These are phyloP conservation scores for Rhododendron ovatum DNA, from an alignment of 148 eudicot genomes.

Conservation along the genomic window DNA sequence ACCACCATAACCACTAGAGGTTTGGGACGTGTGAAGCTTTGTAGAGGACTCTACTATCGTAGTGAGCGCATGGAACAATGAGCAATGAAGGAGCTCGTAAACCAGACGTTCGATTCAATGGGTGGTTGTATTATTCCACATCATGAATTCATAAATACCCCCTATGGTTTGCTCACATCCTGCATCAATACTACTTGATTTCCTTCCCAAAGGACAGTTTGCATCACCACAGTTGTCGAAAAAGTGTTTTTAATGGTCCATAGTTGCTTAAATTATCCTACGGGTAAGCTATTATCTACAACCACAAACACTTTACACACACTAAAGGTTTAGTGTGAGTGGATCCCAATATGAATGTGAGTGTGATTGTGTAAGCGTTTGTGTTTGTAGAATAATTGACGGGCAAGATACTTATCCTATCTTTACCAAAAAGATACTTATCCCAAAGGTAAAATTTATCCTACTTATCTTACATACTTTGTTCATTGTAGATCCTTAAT, in stretches of 20 bases:
- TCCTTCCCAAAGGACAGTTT: background rate
- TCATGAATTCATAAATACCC: background rate
- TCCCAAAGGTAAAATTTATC: too few species aligned
- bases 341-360: too few species aligned
- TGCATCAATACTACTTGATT: background rate
- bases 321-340: too few species aligned
- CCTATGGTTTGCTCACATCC: background rate
- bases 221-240: background rate
- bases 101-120: background rate
- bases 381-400: too few species aligned
- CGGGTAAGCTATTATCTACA: background rate
- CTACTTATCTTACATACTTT: too few species aligned
- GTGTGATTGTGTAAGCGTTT: too few species aligned
- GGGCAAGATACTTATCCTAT: too few species aligned
- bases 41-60: background rate
- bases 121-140: background rate
- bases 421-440: too few species aligned
- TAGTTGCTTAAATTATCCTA: too few species aligned
- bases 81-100: background rate
- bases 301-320: too few species aligned
- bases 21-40: background rate
- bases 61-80: background rate
- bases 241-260: background rate
- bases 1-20: background rate
- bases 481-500: too few species aligned